Conservation (phyloP, 2,329 filamentous ascomycete genomes). For the Pseudogymnoascus sp. region DNA sequence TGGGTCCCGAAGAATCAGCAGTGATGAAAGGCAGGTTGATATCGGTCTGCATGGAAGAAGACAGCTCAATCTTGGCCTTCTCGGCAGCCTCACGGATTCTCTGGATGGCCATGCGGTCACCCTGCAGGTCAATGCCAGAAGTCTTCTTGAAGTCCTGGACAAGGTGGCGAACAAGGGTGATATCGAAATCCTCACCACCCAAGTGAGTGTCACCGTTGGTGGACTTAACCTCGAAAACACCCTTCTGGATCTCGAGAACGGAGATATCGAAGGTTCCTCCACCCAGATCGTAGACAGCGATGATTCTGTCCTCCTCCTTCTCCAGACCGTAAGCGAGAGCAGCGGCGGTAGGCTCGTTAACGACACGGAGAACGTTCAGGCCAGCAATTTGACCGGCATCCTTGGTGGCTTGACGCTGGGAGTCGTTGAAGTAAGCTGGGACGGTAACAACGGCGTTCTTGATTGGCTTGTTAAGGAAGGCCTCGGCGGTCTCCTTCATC, state of each 20-base stretch:
- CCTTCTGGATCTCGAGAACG: constrained; percentile 92
- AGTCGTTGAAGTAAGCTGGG: constrained; percentile 98
- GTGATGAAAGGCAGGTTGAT: constrained; percentile 99
- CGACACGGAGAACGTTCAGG: constrained; percentile 92
- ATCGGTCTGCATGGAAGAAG: constrained; percentile 88
- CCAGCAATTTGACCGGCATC: constrained; percentile 94
- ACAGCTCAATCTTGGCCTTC: constrained; percentile 99
- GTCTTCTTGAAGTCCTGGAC: constrained; percentile 97
- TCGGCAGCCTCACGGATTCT: constrained; percentile 97
- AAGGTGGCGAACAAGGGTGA: constrained; percentile 85
- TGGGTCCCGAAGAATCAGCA: constrained; percentile 87
- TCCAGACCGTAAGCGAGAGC: constrained; percentile 93
- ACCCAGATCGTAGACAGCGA: constrained; percentile 96
- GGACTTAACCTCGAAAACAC: constrained; percentile 98
- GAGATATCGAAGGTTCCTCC: constrained; percentile 99
- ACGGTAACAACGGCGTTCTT: constrained; percentile 98
- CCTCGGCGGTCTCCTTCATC: constrained; percentile 98
- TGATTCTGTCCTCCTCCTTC: constrained; percentile 82
- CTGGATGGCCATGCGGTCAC: constrained; percentile 97
- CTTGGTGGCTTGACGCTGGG: constrained; percentile 96
- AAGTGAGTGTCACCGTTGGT: constrained; percentile 98
- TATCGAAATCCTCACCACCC: constrained; percentile 97
- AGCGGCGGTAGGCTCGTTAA: constrained; percentile 95
- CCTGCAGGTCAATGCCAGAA: constrained; percentile 79
- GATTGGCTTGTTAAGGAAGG: constrained; percentile 80